These are phyloP conservation scores for Neocatenulostroma microsporum DNA, from an alignment of 2,329 filamentous ascomycete genomes.

Conservation along the genomic window DNA sequence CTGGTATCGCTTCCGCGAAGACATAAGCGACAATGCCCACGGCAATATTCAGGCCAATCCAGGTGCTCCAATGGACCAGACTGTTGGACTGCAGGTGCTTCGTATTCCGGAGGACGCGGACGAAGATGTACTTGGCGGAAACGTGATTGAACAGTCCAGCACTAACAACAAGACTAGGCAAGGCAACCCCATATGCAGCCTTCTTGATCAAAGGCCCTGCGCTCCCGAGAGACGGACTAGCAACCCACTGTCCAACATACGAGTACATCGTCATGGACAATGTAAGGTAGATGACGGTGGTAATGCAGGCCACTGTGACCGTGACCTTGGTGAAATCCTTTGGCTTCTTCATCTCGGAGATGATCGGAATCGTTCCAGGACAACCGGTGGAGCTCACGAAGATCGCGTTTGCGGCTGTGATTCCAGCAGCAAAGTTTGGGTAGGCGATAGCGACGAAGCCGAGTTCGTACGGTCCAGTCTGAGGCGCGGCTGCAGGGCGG, in stretches of 20 bases:
- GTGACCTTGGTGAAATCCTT: slow-evolving; percentile 54
- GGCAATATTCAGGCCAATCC: slow-evolving; percentile 40
- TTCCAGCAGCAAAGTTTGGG: slow-evolving; percentile 52
- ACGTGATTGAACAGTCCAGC: slow-evolving; percentile 43
- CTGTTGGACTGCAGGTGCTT: slow-evolving; percentile 47
- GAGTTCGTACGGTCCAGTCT: slow-evolving; percentile 51
- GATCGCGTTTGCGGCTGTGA: slow-evolving; percentile 52
- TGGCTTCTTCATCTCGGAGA: slow-evolving; percentile 56
- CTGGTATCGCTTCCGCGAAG: slow-evolving; percentile 47
- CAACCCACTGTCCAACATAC: slow-evolving; percentile 56
- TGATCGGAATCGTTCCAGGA: too few relatives aligned
- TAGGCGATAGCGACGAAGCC: slow-evolving; percentile 43
- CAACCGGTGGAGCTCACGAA: slow-evolving; percentile 52
- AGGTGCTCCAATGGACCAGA: slow-evolving; percentile 44
- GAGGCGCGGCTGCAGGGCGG: slow-evolving; percentile 54
- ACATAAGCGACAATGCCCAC: slow-evolving; percentile 43
- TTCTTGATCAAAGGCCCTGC: slow-evolving; percentile 55
- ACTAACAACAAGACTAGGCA: slow-evolving; percentile 48
- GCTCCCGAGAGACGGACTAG: slow-evolving; percentile 53
- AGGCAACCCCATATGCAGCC: slow-evolving; percentile 52
- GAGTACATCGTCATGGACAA: slow-evolving; percentile 55
- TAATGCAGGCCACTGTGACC: slow-evolving; percentile 52
- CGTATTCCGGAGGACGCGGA: slow-evolving; percentile 46
- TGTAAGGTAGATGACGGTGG: slow-evolving; percentile 51
- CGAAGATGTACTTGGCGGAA: slow-evolving; percentile 50